phyloP scores from a whole-genome alignment of 805 yeast genomes.

The Blastobotrys attinorum region DNA sequence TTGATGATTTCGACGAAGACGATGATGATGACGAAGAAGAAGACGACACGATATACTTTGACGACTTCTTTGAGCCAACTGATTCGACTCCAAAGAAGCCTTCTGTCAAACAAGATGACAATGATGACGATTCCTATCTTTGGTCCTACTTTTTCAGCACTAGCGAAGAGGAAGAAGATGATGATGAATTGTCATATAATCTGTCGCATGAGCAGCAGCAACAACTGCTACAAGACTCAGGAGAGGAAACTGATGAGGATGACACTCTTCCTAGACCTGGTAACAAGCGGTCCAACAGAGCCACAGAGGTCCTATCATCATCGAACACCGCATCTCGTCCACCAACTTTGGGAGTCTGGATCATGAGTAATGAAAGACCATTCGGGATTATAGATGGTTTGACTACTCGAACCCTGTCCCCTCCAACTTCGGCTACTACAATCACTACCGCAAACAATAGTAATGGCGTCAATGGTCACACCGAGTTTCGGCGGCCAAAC shows the following conservation, averaged over 20 bases:
- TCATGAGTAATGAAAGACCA: constrained; percentile 66
- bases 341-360: constrained; percentile 90
- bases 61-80: constrained; percentile 21
- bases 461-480: constrained; percentile 4
- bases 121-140: constrained; percentile 61
- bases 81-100: constrained; percentile 10
- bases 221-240: constrained; percentile 36
- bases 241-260: constrained; percentile 94
- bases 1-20: constrained; percentile 23
- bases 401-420: constrained; percentile 73
- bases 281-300: constrained; percentile 52
- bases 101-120: constrained; percentile 23
- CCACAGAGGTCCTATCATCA: constrained; percentile 88
- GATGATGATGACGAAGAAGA: constrained; percentile 22
- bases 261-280: constrained; percentile 68
- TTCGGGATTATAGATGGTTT: constrained; percentile 93
- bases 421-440: constrained; percentile 27
- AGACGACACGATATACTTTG: too few relatives aligned
- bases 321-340: constrained; percentile 81
- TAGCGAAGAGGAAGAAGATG: constrained; percentile 26
- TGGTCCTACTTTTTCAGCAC: constrained; percentile 67
- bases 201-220: constrained; percentile 11
- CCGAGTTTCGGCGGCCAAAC: background rate
- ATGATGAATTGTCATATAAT: constrained; percentile 11
- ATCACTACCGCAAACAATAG: constrained; percentile 6